Evolutionary conservation across 345 rosid species (phyloP), one percentile per base, ranked within the genome.

Genomic region (Boechera divaricarpa): DNA sequence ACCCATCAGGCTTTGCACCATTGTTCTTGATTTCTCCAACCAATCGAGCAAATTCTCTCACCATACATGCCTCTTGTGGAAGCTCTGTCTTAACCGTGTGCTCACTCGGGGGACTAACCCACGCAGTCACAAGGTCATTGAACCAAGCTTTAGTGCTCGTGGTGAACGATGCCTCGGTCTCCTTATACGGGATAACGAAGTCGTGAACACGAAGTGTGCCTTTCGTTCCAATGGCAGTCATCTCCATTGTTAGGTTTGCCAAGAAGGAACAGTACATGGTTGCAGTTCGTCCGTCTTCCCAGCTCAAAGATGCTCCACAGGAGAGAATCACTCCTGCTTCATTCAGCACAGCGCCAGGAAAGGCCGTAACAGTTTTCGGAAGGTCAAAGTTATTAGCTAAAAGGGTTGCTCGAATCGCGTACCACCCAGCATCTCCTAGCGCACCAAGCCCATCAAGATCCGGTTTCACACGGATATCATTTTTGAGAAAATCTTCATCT

Each of bases 371-470:
- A 0, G 84, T 86, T 71, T 83, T 84, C 0, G 97, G 98, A 29
- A 91, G 82, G 57, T 94, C 87, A 28, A 86, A 89, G 78, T 90
- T 83, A 52, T 82, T 83, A 13, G 82, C 92, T 85, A 86, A 90
- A 48, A 94, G 82, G 33, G 81, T 79, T 28, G 93, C 81, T 73
- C 95, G 69, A 63, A 87, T 82, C 12, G 88, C 60, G 68, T 94
- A 94, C 98, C 98, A 94, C 29, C 98, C 97, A 13, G 85, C 87
- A 32, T 91, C 97, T n/a, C 97, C 98, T 1, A 94, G 90, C 31
- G 95, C 86, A 28, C 98, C 98, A 8, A 88, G 97, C 60, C 85
- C 86, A 41, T 94, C 98, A 2, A 94, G 97, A 59, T 88, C 88
- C 2, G 97, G 93, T 79, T 91, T 91, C 48, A 91, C 97, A 39